These are phyloP conservation scores for Hirsutella thompsonii DNA, from an alignment of 2,329 filamentous ascomycete species.

Conservation along the genomic window DNA sequence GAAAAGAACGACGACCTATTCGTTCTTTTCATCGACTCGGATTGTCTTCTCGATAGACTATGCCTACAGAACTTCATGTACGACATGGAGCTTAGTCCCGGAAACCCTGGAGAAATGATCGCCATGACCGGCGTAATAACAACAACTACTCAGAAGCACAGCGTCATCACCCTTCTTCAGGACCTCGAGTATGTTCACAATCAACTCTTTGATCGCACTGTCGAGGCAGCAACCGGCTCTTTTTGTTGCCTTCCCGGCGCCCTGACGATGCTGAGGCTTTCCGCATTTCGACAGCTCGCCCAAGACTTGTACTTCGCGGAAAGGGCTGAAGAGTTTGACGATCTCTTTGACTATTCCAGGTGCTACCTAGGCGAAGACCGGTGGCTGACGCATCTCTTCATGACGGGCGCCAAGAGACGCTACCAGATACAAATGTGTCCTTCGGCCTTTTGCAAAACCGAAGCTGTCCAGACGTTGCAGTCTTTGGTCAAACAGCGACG, in stretches of 20 bases:
- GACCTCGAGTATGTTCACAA: slow-evolving; percentile 99
- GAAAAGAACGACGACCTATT: slow-evolving; percentile 85
- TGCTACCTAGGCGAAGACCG: slow-evolving; percentile 90
- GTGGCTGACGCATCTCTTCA: slow-evolving; percentile 96
- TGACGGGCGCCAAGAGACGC: slow-evolving; percentile 87
- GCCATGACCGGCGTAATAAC: slow-evolving; percentile 98
- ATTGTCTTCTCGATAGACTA: slow-evolving; percentile 82
- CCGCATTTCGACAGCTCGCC: slow-evolving; percentile 90
- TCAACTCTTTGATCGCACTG: slow-evolving; percentile 88
- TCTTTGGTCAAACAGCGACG: slow-evolving; percentile 88
- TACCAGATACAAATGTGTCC: slow-evolving; percentile 98
- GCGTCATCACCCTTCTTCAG: slow-evolving; percentile 81
- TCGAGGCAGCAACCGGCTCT: slow-evolving; percentile 86
- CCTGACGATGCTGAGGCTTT: slow-evolving; percentile 91
- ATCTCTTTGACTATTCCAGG: slow-evolving; percentile 94
- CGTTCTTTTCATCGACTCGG: slow-evolving; percentile 92
- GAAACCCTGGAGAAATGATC: slow-evolving; percentile 83
- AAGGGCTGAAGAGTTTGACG: slow-evolving; percentile 88
- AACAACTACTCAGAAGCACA: slow-evolving; percentile 78
- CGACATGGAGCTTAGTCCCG: slow-evolving; percentile 94
- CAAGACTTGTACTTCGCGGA: slow-evolving; percentile 92
- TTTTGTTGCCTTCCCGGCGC: slow-evolving; percentile 93
- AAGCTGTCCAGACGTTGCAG: slow-evolving; percentile 78
- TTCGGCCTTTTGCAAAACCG: slow-evolving; percentile 95
- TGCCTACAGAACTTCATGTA: slow-evolving; percentile 97